Evolutionary conservation across 306 rosid genomes (phyloP).

Genomic region (Sicyos baderoa): DNA sequence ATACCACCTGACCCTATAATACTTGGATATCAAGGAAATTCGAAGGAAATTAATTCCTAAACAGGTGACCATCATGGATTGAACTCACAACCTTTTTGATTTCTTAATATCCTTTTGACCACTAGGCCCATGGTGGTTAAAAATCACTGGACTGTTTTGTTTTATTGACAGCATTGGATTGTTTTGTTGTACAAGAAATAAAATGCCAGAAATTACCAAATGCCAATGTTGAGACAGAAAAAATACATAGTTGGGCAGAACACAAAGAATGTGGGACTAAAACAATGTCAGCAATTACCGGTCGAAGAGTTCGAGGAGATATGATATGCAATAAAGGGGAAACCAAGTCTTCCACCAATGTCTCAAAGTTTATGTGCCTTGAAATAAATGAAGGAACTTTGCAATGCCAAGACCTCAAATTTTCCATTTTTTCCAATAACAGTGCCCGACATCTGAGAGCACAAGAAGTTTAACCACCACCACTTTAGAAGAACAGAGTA

Average conservation of each 20-base stretch:
- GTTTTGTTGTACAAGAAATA: background rate
- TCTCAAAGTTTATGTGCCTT: conserved; percentile 57
- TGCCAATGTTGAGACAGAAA: background rate
- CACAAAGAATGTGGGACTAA: background rate
- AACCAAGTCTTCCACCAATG: conserved; percentile 70
- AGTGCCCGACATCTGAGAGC: conserved; percentile 50
- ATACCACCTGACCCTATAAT: too few relatives aligned
- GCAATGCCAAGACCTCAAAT: conserved; percentile 63
- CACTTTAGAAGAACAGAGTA: background rate
- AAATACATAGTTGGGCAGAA: background rate
- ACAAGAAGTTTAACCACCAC: conserved; percentile 1
- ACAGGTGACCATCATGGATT: too few relatives aligned
- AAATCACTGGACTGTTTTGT: background rate
- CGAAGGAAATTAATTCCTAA: too few relatives aligned
- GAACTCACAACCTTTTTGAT: too few relatives aligned
- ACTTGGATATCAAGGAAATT: too few relatives aligned
- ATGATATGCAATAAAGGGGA: conserved; percentile 73
- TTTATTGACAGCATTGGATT: background rate
- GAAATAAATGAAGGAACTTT: conserved; percentile 60
- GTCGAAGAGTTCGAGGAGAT: conserved; percentile 72
- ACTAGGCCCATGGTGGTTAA: too few relatives aligned
- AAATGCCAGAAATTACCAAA: background rate
- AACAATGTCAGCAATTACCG: conserved; percentile 44
- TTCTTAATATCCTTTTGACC: too few relatives aligned
- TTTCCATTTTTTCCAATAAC: conserved; percentile 56